Evolutionary conservation across 192 early-diverging fungal species (phyloP).

Genomic region (Coemansia sp.): DNA sequence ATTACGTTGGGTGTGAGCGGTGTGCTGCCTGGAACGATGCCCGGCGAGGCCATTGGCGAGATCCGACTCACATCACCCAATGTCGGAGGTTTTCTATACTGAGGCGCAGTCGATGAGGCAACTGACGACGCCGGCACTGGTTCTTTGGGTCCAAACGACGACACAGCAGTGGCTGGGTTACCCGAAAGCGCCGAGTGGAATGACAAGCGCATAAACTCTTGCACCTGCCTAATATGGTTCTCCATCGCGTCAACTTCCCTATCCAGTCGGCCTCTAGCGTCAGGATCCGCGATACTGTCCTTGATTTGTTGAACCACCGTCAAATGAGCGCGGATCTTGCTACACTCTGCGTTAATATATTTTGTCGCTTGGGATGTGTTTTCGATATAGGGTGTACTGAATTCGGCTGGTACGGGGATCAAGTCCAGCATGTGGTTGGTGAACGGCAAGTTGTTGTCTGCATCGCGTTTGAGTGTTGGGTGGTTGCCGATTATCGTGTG

Average conservation of each 20-base stretch:
- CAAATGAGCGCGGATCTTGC: slow-evolving; percentile 43
- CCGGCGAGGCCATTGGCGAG: slow-evolving; percentile 1
- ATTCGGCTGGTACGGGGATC: slow-evolving; percentile 33
- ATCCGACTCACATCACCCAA: neutral
- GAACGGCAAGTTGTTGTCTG: slow-evolving; percentile 55
- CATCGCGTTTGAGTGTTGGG: slow-evolving; percentile 39
- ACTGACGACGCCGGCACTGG: neutral
- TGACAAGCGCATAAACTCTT: slow-evolving; percentile 44
- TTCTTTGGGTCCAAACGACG: slow-evolving; percentile 32
- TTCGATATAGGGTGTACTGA: slow-evolving; percentile 20
- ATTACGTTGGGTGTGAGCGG: slow-evolving; percentile 35
- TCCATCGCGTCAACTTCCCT: slow-evolving; percentile 31
- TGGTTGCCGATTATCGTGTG: slow-evolving; percentile 50
- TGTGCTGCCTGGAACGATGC: slow-evolving; percentile 9
- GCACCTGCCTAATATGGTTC: slow-evolving; percentile 38
- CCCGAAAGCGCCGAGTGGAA: slow-evolving; percentile 43
- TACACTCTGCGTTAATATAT: slow-evolving; percentile 41
- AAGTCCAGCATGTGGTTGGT: slow-evolving; percentile 51
- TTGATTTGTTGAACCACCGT: slow-evolving; percentile 36
- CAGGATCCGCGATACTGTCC: slow-evolving; percentile 28
- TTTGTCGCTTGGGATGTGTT: slow-evolving; percentile 45
- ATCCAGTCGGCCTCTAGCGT: slow-evolving; percentile 32
- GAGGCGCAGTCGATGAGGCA: neutral
- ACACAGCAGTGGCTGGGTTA: slow-evolving; percentile 34
- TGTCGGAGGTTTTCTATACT: neutral